Evolutionary conservation across 257 asterid species (phyloP).

Genomic region (Forsythia suspensa): DNA sequence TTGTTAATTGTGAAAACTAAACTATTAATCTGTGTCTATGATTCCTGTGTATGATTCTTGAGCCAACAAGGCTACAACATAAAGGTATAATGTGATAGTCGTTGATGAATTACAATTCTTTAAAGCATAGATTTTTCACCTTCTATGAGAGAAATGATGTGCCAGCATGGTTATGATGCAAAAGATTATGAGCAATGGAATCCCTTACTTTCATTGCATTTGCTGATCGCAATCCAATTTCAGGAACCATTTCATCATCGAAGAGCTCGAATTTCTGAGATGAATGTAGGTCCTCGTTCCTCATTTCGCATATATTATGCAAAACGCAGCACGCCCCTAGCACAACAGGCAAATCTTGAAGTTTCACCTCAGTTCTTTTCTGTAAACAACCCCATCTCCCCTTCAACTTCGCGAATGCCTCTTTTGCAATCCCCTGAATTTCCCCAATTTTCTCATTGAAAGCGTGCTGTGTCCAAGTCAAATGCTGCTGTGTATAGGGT

Average conservation of each 20-base stretch:
- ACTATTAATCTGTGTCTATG: conserved; percentile 17
- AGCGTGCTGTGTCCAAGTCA: conserved; percentile 51
- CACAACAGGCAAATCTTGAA: conserved; percentile 47
- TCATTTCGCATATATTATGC: conserved; percentile 49
- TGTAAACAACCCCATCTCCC: conserved; percentile 46
- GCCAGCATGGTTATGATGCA: conserved; percentile 54
- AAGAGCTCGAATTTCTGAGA: conserved; percentile 26
- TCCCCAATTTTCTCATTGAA: conserved; percentile 47
- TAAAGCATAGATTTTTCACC: background rate
- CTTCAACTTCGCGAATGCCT: conserved; percentile 36
- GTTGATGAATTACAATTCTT: background rate
- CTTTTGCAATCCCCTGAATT: conserved; percentile 28
- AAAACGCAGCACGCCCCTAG: conserved; percentile 52
- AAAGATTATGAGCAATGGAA: conserved; percentile 39
- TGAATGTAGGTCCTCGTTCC: conserved; percentile 25
- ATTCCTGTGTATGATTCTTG: conserved; percentile 16
- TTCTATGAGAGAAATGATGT: conserved; percentile 39
- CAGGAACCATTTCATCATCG: conserved; percentile 46
- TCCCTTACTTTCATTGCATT: conserved; percentile 47
- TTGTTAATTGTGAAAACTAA: conserved; percentile 13
- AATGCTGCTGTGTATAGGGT: conserved; percentile 46
- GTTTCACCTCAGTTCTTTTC: conserved; percentile 46
- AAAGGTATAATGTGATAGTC: background rate
- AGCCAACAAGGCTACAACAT: conserved; percentile 16
- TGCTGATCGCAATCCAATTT: conserved; percentile 37